phyloP scores from a whole-genome alignment of 805 yeast species.

The Myxozyma mucilagina region DNA sequence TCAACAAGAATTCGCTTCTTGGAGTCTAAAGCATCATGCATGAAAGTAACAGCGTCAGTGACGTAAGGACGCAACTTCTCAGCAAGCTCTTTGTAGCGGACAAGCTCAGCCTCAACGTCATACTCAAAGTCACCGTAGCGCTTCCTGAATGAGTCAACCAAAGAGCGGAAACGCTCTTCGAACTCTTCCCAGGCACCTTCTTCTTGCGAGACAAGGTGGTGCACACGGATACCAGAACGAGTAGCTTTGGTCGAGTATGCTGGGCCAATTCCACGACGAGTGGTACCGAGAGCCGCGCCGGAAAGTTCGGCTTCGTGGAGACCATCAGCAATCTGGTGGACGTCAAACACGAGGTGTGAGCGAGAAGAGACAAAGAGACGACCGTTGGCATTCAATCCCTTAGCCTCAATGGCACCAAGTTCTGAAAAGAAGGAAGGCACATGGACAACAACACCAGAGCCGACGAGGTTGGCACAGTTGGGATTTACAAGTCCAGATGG shows the following conservation, averaged over 20 bases:
- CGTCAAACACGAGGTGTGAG: slow-evolving; percentile 95
- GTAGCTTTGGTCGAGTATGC: slow-evolving; percentile 96
- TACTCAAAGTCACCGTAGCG: slow-evolving; percentile 93
- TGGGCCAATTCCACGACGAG: slow-evolving; percentile 99
- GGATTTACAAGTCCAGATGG: slow-evolving; percentile 98
- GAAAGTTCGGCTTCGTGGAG: slow-evolving; percentile 90
- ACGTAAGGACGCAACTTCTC: slow-evolving; percentile 83
- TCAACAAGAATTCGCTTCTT: slow-evolving; percentile 90
- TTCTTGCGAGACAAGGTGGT: slow-evolving; percentile 86
- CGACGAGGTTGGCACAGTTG: slow-evolving; percentile 83
- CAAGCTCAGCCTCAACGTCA: slow-evolving; percentile 78
- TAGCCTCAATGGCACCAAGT: slow-evolving; percentile 72
- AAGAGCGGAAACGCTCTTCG: slow-evolving; percentile 69
- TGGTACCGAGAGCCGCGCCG: slow-evolving; percentile 86
- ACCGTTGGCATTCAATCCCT: slow-evolving; percentile 64
- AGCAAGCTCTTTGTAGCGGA: slow-evolving; percentile 70
- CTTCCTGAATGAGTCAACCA: slow-evolving; percentile 76
- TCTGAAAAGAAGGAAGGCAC: slow-evolving; percentile 91
- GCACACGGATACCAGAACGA: slow-evolving; percentile 94
- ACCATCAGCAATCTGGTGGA: slow-evolving; percentile 96
- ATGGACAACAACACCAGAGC: slow-evolving; percentile 95
- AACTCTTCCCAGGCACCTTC: slow-evolving; percentile 94
- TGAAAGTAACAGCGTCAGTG: slow-evolving; percentile 81
- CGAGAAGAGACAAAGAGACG: slow-evolving; percentile 87
- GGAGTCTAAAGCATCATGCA: slow-evolving; percentile 68